These are phyloP conservation scores for Fomitopsis serialis DNA, from an alignment of 768 basidiomycete species.

Conservation along the genomic window DNA sequence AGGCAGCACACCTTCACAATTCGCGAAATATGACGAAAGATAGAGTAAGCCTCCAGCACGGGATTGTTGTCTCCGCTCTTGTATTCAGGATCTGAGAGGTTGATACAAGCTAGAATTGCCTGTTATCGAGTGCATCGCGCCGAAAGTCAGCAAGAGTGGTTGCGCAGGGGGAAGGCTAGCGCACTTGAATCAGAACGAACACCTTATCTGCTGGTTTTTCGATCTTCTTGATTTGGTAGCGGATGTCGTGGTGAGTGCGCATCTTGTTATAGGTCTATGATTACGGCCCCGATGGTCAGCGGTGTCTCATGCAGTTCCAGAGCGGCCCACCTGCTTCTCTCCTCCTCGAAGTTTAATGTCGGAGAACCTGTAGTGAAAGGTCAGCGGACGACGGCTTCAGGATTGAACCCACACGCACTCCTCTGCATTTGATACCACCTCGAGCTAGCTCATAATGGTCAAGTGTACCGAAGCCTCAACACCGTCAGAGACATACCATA, in stretches of 20 bases:
- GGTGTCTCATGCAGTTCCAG: not conserved
- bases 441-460: constrained; percentile 38
- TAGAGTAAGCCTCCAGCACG: constrained; percentile 56
- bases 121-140: constrained; percentile 24
- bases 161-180: constrained; percentile 1
- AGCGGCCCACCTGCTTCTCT: constrained; percentile 57
- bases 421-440: constrained; percentile 56
- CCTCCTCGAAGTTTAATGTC: constrained; percentile 67
- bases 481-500: constrained; percentile 41
- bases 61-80: constrained; percentile 69
- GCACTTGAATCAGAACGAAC: constrained; percentile 74
- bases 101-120: constrained; percentile 70
- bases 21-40: constrained; percentile 74
- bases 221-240: constrained; percentile 67
- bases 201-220: constrained; percentile 74
- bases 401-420: constrained; percentile 44
- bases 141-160: not conserved
- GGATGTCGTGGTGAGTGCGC: constrained; percentile 68
- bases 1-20: constrained; percentile 56
- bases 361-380: constrained; percentile 41
- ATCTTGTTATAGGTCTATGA: constrained; percentile 59
- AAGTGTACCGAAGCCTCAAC: too few species aligned
- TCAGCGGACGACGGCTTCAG: constrained; percentile 1
- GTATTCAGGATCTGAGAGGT: constrained; percentile 63
- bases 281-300: not conserved